A percentile compares a stretch with the other conserved stretches of the same genome.
Evolutionary conservation across 2,329 filamentous ascomycete species (phyloP).

Genomic region (Metarhizium sp.): DNA sequence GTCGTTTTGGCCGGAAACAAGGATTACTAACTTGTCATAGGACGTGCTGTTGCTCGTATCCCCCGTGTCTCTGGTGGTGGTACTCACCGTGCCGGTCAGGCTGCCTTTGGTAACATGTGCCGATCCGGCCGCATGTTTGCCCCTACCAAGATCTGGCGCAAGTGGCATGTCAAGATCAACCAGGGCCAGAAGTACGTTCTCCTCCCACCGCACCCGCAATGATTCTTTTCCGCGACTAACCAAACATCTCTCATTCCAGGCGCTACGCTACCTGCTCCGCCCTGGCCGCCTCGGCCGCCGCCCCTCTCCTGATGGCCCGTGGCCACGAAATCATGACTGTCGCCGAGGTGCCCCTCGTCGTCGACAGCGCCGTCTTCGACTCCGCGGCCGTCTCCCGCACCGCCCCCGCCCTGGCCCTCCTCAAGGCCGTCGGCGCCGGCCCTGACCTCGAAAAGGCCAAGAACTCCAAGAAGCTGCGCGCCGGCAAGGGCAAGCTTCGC

Average conservation of each 20-base stretch:
- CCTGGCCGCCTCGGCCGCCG: conserved; percentile 89
- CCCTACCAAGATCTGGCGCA: conserved; percentile 99
- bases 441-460: conserved; percentile 92
- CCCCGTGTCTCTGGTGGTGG: conserved; percentile 99
- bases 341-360: conserved; percentile 92
- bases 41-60: conserved; percentile 99
- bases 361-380: conserved; percentile 85
- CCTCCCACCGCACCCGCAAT: background rate
- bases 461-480: conserved; percentile 91
- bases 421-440: conserved; percentile 85
- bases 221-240: conserved; percentile 11
- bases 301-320: conserved; percentile 90
- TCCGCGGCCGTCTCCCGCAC: conserved; percentile 78
- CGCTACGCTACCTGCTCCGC: conserved; percentile 97
- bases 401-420: conserved; percentile 72
- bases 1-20: background rate
- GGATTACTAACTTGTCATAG: conserved; percentile 33
- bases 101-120: conserved; percentile 99
- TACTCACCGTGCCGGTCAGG: conserved; percentile 99
- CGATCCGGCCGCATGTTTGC: conserved; percentile 99
- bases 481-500: conserved; percentile 98
- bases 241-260: conserved; percentile 34
- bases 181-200: conserved; percentile 80
- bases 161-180: conserved; percentile 99
- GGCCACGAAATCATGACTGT: conserved; percentile 90